A percentile compares a stretch with the other conserved stretches of the same genome.
Evolutionary conservation across 2,329 filamentous ascomycete species (phyloP).

Genomic region (Fusarium virguliforme): DNA sequence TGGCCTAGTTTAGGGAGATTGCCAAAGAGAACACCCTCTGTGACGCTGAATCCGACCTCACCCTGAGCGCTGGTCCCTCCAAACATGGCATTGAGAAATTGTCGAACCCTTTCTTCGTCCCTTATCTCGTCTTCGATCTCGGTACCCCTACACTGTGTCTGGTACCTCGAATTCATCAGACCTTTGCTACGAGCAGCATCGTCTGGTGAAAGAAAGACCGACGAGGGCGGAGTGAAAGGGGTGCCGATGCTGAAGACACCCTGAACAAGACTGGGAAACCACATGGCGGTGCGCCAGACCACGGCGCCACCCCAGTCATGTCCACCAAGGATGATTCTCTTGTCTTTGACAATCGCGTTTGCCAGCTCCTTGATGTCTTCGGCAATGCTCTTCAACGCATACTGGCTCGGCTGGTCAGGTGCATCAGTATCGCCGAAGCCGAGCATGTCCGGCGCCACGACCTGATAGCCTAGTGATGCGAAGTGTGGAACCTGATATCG

Average conservation of each 20-base stretch:
- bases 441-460: conserved; percentile 85
- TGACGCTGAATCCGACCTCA: not conserved
- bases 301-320: conserved; percentile 88
- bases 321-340: conserved; percentile 79
- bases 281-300: conserved; percentile 79
- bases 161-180: not conserved
- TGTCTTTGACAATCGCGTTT: conserved; percentile 61
- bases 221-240: conserved; percentile 72
- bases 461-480: conserved; percentile 77
- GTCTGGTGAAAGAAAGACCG: conserved; percentile 49
- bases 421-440: conserved; percentile 83
- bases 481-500: conserved; percentile 85
- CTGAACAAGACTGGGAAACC: conserved; percentile 76
- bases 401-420: conserved; percentile 56
- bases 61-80: not conserved
- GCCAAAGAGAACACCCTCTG: not conserved
- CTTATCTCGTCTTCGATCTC: not conserved
- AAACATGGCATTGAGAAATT: not conserved
- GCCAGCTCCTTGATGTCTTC: conserved; percentile 81
- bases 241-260: conserved; percentile 83
- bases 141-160: not conserved
- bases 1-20: not conserved
- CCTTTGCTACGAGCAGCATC: not conserved
- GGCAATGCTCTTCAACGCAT: conserved; percentile 71
- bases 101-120: not conserved